Evolutionary conservation across 495 filamentous ascomycete species (phyloP).

Genomic region (Baudoinia panamericana): DNA sequence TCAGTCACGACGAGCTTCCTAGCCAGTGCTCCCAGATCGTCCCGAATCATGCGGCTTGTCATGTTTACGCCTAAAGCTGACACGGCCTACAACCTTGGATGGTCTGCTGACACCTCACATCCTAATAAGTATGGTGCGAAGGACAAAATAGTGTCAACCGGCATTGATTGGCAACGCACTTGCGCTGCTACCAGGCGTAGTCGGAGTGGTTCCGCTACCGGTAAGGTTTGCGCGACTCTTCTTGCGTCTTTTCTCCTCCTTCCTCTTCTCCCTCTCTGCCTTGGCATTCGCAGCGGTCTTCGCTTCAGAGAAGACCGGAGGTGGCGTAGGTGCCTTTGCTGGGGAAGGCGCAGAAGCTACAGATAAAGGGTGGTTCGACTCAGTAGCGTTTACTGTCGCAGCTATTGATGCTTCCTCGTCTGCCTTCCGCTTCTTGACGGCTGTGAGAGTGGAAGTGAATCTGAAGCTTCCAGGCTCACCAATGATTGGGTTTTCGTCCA

Average conservation of each 20-base stretch:
- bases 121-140: too few relatives aligned
- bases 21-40: too few relatives aligned
- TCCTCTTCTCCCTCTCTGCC: slow-evolving; percentile 14
- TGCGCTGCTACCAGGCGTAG: slow-evolving; percentile 1
- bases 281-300: slow-evolving; percentile 6
- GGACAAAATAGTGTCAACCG: too few relatives aligned
- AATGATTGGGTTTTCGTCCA: slow-evolving; percentile 81
- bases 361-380: slow-evolving; percentile 5
- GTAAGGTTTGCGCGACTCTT: slow-evolving; percentile 40
- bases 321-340: slow-evolving; percentile 4
- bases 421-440: slow-evolving; percentile 28
- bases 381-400: slow-evolving; percentile 8
- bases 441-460: slow-evolving; percentile 44
- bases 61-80: too few relatives aligned
- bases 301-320: slow-evolving; percentile 9
- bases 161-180: background rate
- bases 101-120: too few relatives aligned
- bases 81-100: too few relatives aligned
- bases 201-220: slow-evolving; percentile 1
- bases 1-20: too few relatives aligned
- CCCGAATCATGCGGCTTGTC: too few relatives aligned
- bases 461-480: slow-evolving; percentile 82
- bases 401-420: slow-evolving; percentile 19
- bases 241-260: slow-evolving; percentile 33
- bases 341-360: slow-evolving; percentile 3